These are phyloP conservation scores for Tetrahymena thermophila DNA, from an alignment of 73 alveolate genomes.

Conservation along the genomic window DNA sequence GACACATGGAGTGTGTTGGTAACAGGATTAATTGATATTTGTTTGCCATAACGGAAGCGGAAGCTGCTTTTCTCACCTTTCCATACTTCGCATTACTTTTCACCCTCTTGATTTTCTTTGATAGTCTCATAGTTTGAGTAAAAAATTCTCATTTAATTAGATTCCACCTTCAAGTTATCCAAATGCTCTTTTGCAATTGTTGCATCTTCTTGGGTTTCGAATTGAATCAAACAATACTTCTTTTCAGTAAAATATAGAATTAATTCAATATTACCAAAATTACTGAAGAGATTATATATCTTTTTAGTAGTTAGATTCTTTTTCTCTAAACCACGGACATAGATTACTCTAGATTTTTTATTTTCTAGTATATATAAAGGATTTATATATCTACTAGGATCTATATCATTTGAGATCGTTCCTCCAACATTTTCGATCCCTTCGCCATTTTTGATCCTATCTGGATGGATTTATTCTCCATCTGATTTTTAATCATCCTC, in stretches of 20 bases:
- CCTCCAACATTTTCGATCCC: constrained; percentile 12
- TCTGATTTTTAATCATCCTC: neutral
- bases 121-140: constrained; percentile 29
- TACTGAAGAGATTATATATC: constrained; percentile 30
- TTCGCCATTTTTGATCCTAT: neutral
- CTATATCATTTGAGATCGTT: neutral
- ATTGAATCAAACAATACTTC: constrained; percentile 15
- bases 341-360: constrained; percentile 28
- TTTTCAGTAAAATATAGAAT: constrained; percentile 19
- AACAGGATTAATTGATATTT: constrained; percentile 35
- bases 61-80: constrained; percentile 3
- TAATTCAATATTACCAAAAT: constrained; percentile 27
- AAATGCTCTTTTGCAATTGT: constrained; percentile 27
- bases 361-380: constrained; percentile 31
- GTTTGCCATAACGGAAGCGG: constrained; percentile 14
- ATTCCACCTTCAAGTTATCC: neutral
- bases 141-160: constrained; percentile 12
- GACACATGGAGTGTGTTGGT: constrained; percentile 18
- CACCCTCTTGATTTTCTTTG: neutral
- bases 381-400: constrained; percentile 26
- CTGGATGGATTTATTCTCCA: neutral
- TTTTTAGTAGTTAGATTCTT: constrained; percentile 9
- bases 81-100: neutral
- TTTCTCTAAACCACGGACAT: constrained; percentile 29
- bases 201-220: constrained; percentile 21